Evolutionary conservation across 257 asterid genomes (phyloP), one percentile per base, ranked within the genome.

Genomic region (Ilex asprella): DNA sequence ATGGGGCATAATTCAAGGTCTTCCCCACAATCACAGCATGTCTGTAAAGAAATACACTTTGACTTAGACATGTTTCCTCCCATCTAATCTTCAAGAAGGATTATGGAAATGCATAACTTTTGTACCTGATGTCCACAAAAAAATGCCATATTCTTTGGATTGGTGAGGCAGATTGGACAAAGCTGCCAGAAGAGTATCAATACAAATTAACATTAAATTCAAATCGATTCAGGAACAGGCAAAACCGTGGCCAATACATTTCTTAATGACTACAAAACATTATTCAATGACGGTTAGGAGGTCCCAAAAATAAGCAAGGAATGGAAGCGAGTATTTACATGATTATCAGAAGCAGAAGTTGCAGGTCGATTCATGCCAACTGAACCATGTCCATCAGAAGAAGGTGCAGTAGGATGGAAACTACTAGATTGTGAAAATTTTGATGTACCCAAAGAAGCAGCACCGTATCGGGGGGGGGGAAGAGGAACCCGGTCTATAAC

Each of bases 101-200:
- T n/a, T 27, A n/a, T 47, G 29, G 44, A 62, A 59, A 56, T 21
- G 49, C 16, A 67, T 15, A 14, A 62, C 32, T 50, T 16, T 41
- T 51, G 63, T 67, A 90, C 97, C 97, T 87, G 97, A 73, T 90
- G 97, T 68, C 97, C 97, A 41, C 97, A 90, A 67, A 92, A 95
- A 64, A 90, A 90, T n/a, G 97, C 97, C 96, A 90, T 81, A 76
- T 90, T 71, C 79, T 85, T 90, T 6, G 88, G 83, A 55, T 76
- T 82, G 7, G 76, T 76, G 49, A 90, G 74, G 84, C 97, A 90
- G 74, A 90, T 85, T 39, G 97, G 97, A 70, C 97, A 90, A 62
- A 87, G 87, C 97, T 90, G 88, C 65, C 31, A 55, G 59, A 47
- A 75, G 39, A 41, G 55, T 6, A 35, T 35, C 8, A 35, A 35